Conservation (phyloP, 768 basidiomycete species). For the Mycena rosella region DNA sequence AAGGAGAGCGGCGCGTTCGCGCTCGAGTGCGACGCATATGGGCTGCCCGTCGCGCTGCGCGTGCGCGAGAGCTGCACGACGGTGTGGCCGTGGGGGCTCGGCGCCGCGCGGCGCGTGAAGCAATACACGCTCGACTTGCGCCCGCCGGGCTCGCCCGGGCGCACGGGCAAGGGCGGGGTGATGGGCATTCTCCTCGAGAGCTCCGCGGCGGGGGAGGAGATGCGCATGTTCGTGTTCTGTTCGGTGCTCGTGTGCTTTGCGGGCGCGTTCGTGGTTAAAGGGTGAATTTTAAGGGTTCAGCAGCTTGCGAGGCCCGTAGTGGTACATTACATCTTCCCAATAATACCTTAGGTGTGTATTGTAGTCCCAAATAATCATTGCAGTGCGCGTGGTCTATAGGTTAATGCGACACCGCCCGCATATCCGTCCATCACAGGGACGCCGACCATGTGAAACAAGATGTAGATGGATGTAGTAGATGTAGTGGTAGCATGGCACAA, state of each 20-base stretch:
- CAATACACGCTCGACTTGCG: conserved; percentile 57
- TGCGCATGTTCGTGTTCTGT: conserved; percentile 70
- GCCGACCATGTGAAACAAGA: conserved; percentile 25
- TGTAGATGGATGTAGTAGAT: conserved; percentile 16
- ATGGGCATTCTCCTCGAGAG: conserved; percentile 64
- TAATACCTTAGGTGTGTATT: conserved; percentile 23
- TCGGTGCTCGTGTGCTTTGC: conserved; percentile 62
- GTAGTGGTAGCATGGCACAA: neutral
- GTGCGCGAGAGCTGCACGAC: conserved; percentile 63
- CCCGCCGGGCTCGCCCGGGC: conserved; percentile 52
- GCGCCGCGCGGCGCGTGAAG: conserved; percentile 51
- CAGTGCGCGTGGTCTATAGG: conserved; percentile 19
- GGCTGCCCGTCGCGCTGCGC: conserved; percentile 66
- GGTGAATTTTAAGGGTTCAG: neutral
- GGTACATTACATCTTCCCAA: conserved; percentile 11
- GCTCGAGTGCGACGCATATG: conserved; percentile 72
- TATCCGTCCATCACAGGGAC: conserved; percentile 1
- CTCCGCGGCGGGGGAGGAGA: conserved; percentile 77
- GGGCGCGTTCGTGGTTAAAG: conserved; percentile 55
- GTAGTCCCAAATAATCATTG: conserved; percentile 28
- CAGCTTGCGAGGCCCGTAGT: neutral
- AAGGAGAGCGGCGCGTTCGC: conserved; percentile 68
- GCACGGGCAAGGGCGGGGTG: conserved; percentile 56
- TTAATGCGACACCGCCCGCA: conserved; percentile 9
- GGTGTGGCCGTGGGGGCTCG: conserved; percentile 64